Evolutionary conservation across 2,329 filamentous ascomycete genomes (phyloP).

Genomic region (Fusarium anthophilum): DNA sequence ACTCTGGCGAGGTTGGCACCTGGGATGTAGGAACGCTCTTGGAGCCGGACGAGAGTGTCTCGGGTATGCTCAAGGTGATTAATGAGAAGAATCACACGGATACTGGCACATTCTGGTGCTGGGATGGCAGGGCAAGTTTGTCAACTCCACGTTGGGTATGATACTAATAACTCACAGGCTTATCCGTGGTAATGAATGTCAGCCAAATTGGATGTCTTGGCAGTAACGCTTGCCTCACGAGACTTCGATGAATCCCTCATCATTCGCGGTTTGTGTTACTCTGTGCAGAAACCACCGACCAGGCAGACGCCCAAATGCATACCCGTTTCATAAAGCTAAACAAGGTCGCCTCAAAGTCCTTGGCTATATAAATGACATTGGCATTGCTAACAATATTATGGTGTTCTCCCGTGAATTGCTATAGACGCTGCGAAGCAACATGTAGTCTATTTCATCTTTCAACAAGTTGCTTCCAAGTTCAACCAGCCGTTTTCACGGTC

Average conservation of each 20-base stretch:
- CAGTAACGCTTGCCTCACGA: fast-evolving
- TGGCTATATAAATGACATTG: neutral
- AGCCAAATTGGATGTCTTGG: fast-evolving
- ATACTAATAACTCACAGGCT: neutral
- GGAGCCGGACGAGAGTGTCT: neutral
- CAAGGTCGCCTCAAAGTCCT: neutral
- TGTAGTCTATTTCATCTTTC: neutral
- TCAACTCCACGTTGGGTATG: fast-evolving
- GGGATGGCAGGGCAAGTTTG: neutral
- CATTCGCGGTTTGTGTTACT: fast-evolving
- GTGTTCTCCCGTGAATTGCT: neutral
- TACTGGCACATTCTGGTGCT: neutral
- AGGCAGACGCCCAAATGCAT: neutral
- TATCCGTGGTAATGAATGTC: neutral
- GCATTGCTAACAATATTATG: neutral
- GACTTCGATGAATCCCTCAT: fast-evolving
- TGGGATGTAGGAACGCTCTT: neutral
- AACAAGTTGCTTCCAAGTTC: neutral
- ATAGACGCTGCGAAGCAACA: neutral
- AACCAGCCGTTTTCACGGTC: fast-evolving
- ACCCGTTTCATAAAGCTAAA: neutral
- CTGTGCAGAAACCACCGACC: neutral
- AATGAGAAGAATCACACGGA: neutral
- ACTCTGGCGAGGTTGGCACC: fast-evolving
- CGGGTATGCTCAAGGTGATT: neutral